A percentile compares a stretch with the other conserved stretches of the same genome.
phyloP scores from a whole-genome alignment of 345 rosid species.

The Carallia brachiata region DNA sequence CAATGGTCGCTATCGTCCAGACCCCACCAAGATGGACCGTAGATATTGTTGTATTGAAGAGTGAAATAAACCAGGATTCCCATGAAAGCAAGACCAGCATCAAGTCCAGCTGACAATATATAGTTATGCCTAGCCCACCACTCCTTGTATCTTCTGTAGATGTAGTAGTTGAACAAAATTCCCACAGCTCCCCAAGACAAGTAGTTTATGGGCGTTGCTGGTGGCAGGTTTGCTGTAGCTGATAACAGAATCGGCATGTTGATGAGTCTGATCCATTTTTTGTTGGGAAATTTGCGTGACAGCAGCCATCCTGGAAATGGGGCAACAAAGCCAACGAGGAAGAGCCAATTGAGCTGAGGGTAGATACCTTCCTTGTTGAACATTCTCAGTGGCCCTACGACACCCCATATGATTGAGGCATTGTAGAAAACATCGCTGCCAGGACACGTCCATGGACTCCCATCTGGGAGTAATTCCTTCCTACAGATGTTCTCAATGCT shows the following conservation, averaged over 20 bases:
- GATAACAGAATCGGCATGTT: background rate
- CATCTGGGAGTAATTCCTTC: background rate
- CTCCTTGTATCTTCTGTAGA: background rate
- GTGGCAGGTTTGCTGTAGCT: background rate
- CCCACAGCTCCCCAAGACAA: background rate
- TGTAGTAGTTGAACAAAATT: background rate
- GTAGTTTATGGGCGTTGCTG: background rate
- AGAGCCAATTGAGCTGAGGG: background rate
- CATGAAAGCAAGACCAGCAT: background rate
- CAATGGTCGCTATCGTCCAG: background rate
- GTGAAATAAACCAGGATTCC: background rate
- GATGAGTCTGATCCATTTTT: background rate
- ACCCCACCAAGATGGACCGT: constrained; percentile 7
- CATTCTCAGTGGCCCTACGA: background rate
- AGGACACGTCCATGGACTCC: background rate
- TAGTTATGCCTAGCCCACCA: background rate
- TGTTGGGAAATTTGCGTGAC: background rate
- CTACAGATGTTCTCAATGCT: background rate
- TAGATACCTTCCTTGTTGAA: background rate
- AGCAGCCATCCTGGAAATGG: background rate
- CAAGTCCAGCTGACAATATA: background rate
- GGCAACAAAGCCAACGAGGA: background rate
- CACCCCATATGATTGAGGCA: background rate
- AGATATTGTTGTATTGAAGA: background rate
- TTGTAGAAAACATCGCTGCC: background rate